A percentile compares a stretch with the other conserved stretches of the same genome.
Conservation (phyloP, 305 asterid genomes). For the Solanum hybrid region DNA sequence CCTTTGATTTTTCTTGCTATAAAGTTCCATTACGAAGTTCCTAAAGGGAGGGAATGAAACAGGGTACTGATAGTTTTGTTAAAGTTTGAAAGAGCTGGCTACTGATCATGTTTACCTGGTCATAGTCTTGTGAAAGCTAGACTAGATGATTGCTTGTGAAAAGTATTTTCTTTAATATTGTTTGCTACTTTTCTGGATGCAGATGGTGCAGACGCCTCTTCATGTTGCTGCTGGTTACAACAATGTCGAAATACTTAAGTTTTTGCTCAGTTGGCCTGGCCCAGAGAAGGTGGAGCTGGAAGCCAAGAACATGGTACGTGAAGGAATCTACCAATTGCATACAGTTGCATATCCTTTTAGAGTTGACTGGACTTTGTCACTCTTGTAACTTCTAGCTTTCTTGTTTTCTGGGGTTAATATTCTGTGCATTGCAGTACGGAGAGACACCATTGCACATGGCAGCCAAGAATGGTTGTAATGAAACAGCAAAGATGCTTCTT, state of each 20-base stretch:
- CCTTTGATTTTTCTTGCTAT: neutral
- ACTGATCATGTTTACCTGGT: neutral
- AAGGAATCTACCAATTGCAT: neutral
- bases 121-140: neutral
- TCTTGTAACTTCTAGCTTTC: neutral
- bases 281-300: conserved; percentile 74
- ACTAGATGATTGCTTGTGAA: neutral
- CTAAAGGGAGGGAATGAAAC: neutral
- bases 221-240: conserved; percentile 93
- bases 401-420: conserved; percentile 2
- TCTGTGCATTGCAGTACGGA: conserved; percentile 54
- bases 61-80: neutral
- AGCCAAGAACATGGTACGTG: conserved; percentile 72
- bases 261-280: conserved; percentile 68
- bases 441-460: conserved; percentile 99
- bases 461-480: conserved; percentile 90
- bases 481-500: conserved; percentile 74
- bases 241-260: conserved; percentile 56
- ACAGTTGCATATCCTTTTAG: conserved; percentile 11
- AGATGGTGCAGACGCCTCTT: conserved; percentile 93
- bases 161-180: neutral
- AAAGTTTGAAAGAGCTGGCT: neutral
- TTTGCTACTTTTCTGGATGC: conserved; percentile 7
- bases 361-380: neutral
- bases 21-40: neutral